Conservation (phyloP, 306 rosid species). For the Cucurbita maxima region DNA sequence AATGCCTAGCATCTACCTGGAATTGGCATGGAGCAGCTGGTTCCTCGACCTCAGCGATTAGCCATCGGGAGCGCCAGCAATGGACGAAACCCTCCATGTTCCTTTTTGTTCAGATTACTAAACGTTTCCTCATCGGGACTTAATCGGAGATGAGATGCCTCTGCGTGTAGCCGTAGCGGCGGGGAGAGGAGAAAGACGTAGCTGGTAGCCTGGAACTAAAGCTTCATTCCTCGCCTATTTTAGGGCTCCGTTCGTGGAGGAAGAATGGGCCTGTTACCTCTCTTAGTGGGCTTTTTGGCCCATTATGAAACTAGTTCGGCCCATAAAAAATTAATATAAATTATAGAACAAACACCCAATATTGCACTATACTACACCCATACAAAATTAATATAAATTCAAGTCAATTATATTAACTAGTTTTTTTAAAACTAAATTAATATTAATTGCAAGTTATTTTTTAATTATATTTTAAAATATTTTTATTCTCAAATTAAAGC, state of each 20-base stretch:
- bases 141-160: background rate
- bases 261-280: background rate
- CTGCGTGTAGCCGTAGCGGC: background rate
- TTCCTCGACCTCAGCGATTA: conserved; percentile 3
- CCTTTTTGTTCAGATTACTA: conserved; percentile 1
- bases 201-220: background rate
- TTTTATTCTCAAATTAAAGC: no score
- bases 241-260: background rate
- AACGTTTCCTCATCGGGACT: background rate
- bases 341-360: no score
- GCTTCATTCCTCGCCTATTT: background rate
- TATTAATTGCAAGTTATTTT: no score
- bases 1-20: conserved; percentile 2
- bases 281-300: background rate
- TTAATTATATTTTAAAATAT: no score
- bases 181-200: background rate
- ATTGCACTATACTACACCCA: no score
- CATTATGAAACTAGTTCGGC: background rate
- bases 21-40: background rate
- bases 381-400: no score
- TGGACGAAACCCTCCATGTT: background rate
- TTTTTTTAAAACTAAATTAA: no score
- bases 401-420: no score
- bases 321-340: background rate
- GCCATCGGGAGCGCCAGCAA: conserved; percentile 3